phyloP scores from a whole-genome alignment of 2,329 filamentous ascomycete species.

The Escovopsis sp. region DNA sequence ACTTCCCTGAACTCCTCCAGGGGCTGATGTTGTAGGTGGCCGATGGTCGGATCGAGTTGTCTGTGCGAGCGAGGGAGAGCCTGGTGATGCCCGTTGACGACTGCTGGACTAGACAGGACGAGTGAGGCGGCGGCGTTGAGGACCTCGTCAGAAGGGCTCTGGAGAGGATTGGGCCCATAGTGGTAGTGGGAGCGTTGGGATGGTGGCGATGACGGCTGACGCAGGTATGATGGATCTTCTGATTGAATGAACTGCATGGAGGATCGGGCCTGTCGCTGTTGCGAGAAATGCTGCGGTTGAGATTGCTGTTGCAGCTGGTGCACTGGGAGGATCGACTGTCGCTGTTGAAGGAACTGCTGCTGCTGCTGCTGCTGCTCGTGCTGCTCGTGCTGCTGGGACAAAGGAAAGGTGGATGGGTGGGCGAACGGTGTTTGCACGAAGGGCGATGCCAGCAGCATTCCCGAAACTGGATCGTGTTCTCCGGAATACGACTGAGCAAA shows the following conservation, averaged over 20 bases:
- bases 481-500: constrained; percentile 8
- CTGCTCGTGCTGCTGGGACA: neutral
- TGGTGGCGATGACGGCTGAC: too few species aligned
- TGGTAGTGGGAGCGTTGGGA: too few species aligned
- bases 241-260: too few species aligned
- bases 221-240: too few species aligned
- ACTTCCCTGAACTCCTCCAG: constrained; percentile 29
- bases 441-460: constrained; percentile 12
- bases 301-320: constrained; percentile 7
- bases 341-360: too few species aligned
- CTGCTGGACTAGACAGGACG: constrained; percentile 27
- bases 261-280: too few species aligned
- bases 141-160: constrained; percentile 36
- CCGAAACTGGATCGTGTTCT: constrained; percentile 7
- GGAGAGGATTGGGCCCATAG: neutral
- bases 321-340: too few species aligned
- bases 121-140: constrained; percentile 40
- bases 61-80: constrained; percentile 8
- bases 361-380: too few species aligned
- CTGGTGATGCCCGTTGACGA: too few species aligned
- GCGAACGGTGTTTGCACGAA: constrained; percentile 23
- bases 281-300: constrained; percentile 2
- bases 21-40: constrained; percentile 28
- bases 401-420: constrained; percentile 9
- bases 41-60: constrained; percentile 20